Conservation (phyloP, 2,329 filamentous ascomycete species). For the Beauveria bassiana region DNA sequence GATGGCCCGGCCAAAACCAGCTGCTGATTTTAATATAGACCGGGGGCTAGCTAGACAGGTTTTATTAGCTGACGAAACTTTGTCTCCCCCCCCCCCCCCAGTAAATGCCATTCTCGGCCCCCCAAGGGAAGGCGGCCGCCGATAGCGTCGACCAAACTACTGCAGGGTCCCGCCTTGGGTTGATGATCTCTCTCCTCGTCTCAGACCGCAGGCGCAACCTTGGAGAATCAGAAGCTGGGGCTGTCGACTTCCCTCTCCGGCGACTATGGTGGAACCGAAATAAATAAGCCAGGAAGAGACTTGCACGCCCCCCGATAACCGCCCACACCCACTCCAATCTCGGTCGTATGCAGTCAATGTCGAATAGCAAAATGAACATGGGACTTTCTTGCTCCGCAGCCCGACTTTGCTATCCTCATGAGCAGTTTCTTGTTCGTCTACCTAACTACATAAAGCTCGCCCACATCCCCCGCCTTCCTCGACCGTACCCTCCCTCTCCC, state of each 20-base stretch:
- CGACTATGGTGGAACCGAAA: not conserved
- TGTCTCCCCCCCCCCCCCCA: no score
- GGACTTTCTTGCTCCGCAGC: not conserved
- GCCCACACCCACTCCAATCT: not conserved
- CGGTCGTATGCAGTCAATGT: not conserved
- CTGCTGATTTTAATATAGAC: not conserved
- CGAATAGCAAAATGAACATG: not conserved
- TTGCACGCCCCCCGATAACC: not conserved
- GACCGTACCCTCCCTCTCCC: conserved; percentile 13
- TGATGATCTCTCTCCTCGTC: no score
- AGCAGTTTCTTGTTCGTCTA: not conserved
- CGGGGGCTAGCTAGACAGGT: not conserved
- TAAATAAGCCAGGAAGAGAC: no score
- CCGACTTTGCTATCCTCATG: not conserved
- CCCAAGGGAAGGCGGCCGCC: no score
- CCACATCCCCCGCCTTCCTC: conserved; percentile 10
- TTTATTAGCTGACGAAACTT: not conserved
- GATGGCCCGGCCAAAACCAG: not conserved
- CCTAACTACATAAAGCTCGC: conserved; percentile 26
- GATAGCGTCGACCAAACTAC: no score
- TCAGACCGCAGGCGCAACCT: no score
- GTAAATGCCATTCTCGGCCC: not conserved
- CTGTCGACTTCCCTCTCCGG: not conserved
- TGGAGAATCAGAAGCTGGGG: no score
- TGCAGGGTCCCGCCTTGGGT: no score